phyloP scores from a whole-genome alignment of 1,284 basidiomycete genomes.

The Microbotryomycetes sp. region DNA sequence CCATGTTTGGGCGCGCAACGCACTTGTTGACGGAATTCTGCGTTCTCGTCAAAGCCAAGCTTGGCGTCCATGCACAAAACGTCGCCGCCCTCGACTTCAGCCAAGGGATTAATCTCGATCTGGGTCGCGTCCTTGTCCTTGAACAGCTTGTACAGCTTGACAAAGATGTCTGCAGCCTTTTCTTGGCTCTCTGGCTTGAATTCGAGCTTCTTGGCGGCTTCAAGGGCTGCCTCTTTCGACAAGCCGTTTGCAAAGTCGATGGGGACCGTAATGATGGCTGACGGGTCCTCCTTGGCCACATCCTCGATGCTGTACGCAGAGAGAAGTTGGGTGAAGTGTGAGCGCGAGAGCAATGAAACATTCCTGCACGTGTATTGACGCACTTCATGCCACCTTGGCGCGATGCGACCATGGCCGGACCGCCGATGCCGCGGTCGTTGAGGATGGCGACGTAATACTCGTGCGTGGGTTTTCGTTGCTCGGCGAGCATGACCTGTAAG shows the following conservation, averaged over 20 bases:
- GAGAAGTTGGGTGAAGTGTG: background rate
- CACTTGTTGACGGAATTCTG: constrained; percentile 83
- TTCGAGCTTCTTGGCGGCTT: constrained; percentile 81
- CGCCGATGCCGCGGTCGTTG: constrained; percentile 84
- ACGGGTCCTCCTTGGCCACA: constrained; percentile 93
- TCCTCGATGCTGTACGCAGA: constrained; percentile 67
- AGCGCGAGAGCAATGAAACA: background rate
- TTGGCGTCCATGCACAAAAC: constrained; percentile 99
- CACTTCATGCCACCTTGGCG: constrained; percentile 54
- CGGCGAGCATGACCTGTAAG: constrained; percentile 87
- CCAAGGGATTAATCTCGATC: constrained; percentile 99
- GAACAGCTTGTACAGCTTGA: constrained; percentile 93
- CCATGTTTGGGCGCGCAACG: too few species aligned
- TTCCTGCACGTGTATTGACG: background rate
- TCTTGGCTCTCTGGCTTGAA: constrained; percentile 70
- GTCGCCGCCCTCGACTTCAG: constrained; percentile 85
- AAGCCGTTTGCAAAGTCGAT: constrained; percentile 84
- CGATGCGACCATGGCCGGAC: constrained; percentile 89
- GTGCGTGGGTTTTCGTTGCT: constrained; percentile 85
- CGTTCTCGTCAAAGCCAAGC: constrained; percentile 98
- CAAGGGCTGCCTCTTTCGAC: constrained; percentile 56
- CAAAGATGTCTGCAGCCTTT: constrained; percentile 84
- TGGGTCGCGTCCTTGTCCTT: constrained; percentile 99
- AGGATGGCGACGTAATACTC: constrained; percentile 98
- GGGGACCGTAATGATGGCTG: constrained; percentile 91